These are phyloP conservation scores for Fusarium gaditjirri DNA, from an alignment of 2,329 filamentous ascomycete genomes.

Conservation along the genomic window DNA sequence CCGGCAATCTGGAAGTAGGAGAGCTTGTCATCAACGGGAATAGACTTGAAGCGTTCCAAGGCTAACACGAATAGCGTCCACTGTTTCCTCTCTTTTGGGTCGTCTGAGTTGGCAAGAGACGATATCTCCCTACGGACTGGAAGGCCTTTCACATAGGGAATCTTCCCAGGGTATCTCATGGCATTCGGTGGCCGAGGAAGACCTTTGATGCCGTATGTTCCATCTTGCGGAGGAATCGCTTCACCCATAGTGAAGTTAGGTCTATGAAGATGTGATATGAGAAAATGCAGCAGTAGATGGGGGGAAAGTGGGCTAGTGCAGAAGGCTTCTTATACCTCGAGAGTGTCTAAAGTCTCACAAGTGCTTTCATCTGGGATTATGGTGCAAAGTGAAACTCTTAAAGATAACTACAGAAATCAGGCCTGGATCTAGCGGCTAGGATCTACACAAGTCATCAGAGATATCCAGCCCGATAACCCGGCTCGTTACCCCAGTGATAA, in stretches of 20 bases:
- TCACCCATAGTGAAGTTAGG: background rate
- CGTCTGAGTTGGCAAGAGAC: background rate
- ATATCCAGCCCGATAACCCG: background rate
- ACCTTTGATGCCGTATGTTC: slow-evolving; percentile 11
- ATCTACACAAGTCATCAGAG: rapidly evolving
- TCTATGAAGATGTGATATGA: rapidly evolving
- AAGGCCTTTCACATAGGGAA: background rate
- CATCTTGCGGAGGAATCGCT: rapidly evolving
- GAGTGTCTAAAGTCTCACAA: rapidly evolving
- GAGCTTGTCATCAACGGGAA: background rate
- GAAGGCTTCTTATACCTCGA: background rate
- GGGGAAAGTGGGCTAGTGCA: rapidly evolving
- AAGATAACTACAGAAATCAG: rapidly evolving
- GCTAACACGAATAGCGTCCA: slow-evolving; percentile 21
- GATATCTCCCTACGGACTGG: slow-evolving; percentile 10
- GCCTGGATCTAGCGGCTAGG: background rate
- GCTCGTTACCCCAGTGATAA: background rate
- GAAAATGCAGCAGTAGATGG: rapidly evolving
- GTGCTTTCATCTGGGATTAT: background rate
- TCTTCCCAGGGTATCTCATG: background rate
- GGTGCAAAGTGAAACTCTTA: background rate
- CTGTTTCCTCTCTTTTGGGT: background rate
- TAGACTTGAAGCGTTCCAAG: slow-evolving; percentile 4
- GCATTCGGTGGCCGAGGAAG: background rate
- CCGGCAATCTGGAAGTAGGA: slow-evolving; percentile 23